A percentile compares a stretch with the other conserved stretches of the same genome.
Evolutionary conservation across 2,329 filamentous ascomycete species (phyloP).

Genomic region (Pseudogymnoascus sp.): DNA sequence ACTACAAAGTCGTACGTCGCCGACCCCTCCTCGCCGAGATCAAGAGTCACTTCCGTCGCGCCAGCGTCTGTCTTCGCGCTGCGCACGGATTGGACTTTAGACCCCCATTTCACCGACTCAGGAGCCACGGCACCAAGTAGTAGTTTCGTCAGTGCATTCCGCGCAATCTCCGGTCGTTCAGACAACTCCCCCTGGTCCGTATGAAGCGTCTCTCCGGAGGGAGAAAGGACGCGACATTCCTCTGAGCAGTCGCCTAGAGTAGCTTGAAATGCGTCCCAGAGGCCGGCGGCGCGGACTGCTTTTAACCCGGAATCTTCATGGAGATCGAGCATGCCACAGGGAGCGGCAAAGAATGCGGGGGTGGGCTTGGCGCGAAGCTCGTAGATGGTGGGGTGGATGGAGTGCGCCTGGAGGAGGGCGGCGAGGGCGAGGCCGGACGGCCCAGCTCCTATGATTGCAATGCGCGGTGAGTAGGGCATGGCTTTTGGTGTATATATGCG

Average conservation of each 20-base stretch:
- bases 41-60: conserved; percentile 11
- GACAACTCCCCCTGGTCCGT: conserved; percentile 18
- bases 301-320: conserved; percentile 39
- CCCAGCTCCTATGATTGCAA: conserved; percentile 41
- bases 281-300: conserved; percentile 37
- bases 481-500: background rate
- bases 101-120: conserved; percentile 33
- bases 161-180: conserved; percentile 33
- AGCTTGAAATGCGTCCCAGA: conserved; percentile 37
- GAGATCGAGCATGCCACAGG: conserved; percentile 42
- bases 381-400: conserved; percentile 31
- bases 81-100: conserved; percentile 27
- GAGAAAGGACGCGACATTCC: conserved; percentile 31
- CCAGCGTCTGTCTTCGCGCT: background rate
- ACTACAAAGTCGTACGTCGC: conserved; percentile 32
- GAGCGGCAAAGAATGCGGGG: conserved; percentile 21
- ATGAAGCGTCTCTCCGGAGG: conserved; percentile 23
- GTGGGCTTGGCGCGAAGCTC: conserved; percentile 30
- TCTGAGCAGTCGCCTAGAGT: conserved; percentile 38
- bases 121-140: conserved; percentile 28
- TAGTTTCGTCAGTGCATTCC: conserved; percentile 30
- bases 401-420: conserved; percentile 36
- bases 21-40: conserved; percentile 14
- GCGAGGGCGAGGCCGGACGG: conserved; percentile 42
- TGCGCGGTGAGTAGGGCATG: conserved; percentile 18